phyloP scores from a whole-genome alignment of 306 rosid genomes.

The Rosa chinensis region DNA sequence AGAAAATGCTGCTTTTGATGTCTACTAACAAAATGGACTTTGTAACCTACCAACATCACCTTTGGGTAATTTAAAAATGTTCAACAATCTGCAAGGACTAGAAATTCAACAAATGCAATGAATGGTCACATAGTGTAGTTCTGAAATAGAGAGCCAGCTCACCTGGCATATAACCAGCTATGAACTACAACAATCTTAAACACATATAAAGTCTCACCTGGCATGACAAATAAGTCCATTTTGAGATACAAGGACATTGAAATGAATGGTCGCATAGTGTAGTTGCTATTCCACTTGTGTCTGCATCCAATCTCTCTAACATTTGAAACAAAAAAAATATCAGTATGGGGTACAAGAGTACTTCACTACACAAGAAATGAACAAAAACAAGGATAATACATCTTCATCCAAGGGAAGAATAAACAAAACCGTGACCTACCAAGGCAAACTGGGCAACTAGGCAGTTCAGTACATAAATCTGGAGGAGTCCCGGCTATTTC shows the following conservation, averaged over 20 bases:
- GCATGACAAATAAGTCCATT: constrained; percentile 89
- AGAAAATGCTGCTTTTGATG: neutral
- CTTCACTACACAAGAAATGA: constrained; percentile 7
- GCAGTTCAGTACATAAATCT: constrained; percentile 67
- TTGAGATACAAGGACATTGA: constrained; percentile 88
- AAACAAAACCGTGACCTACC: constrained; percentile 50
- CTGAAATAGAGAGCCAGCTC: too few species aligned
- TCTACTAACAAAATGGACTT: neutral
- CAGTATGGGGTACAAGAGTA: constrained; percentile 10
- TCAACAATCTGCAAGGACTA: constrained; percentile 5
- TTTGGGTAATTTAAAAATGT: neutral
- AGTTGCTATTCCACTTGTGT: constrained; percentile 72
- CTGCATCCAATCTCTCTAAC: constrained; percentile 79
- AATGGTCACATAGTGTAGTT: too few species aligned
- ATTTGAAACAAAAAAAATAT: constrained; percentile 28
- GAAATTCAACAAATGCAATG: neutral
- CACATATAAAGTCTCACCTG: constrained; percentile 48
- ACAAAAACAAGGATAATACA: neutral
- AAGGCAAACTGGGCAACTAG: constrained; percentile 93
- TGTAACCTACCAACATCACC: neutral
- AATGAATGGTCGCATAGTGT: constrained; percentile 92
- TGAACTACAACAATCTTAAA: constrained; percentile 5
- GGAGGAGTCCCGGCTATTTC: constrained; percentile 81
- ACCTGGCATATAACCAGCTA: constrained; percentile 5
- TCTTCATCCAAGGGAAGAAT: neutral